A percentile compares a stretch with the other conserved stretches of the same genome.
Evolutionary conservation across 495 filamentous ascomycete genomes (phyloP).

Genomic region (Hypoxylon fuscum): DNA sequence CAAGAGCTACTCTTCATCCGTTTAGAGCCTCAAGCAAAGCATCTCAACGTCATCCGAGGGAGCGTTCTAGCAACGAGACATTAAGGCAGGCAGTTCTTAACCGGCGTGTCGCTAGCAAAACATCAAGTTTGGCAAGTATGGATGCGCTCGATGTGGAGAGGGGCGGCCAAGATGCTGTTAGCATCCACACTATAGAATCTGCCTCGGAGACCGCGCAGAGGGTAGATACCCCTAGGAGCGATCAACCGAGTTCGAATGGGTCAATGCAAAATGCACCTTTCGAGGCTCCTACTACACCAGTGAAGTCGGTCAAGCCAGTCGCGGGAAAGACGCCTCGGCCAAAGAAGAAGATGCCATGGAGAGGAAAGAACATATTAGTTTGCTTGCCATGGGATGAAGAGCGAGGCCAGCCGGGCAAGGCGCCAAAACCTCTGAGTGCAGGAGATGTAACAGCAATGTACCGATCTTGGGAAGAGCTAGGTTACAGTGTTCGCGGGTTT

Average conservation of each 20-base stretch:
- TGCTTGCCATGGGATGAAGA: conserved; percentile 74
- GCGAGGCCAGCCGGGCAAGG: conserved; percentile 66
- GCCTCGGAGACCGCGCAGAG: conserved; percentile 35
- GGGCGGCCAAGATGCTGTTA: conserved; percentile 43
- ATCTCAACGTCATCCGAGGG: conserved; percentile 57
- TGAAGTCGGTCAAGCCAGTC: conserved; percentile 43
- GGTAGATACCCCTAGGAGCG: conserved; percentile 41
- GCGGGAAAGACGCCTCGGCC: conserved; percentile 52
- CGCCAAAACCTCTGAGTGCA: conserved; percentile 66
- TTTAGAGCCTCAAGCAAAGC: conserved; percentile 29
- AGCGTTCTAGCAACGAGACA: conserved; percentile 69
- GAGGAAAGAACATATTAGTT: conserved; percentile 77
- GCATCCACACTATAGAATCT: conserved; percentile 41
- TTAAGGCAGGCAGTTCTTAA: conserved; percentile 66
- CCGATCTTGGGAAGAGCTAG: conserved; percentile 74
- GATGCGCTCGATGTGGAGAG: conserved; percentile 46
- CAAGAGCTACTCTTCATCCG: conserved; percentile 53
- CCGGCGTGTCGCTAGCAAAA: conserved; percentile 44
- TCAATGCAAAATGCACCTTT: conserved; percentile 41
- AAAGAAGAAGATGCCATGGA: conserved; percentile 70
- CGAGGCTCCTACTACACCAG: conserved; percentile 53
- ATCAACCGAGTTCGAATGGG: conserved; percentile 35
- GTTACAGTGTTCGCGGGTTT: conserved; percentile 80
- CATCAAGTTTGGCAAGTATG: conserved; percentile 54
- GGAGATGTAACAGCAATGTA: conserved; percentile 72